phyloP scores from a whole-genome alignment of 2,329 filamentous ascomycete species.

The Aspergillus novofumigatus region DNA sequence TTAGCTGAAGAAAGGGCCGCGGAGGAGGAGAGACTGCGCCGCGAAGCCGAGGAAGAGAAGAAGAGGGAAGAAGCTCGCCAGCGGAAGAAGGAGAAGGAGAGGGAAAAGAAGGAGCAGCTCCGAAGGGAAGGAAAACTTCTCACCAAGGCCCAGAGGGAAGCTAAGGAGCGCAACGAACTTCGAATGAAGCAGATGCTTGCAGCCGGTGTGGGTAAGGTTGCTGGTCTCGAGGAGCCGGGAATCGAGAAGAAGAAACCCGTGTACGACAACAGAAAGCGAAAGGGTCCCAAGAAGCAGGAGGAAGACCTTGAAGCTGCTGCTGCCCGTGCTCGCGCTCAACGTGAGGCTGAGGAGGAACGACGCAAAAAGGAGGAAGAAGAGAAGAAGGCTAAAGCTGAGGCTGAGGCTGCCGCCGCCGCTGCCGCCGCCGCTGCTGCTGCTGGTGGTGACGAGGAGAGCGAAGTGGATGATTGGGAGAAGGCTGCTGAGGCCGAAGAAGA shows the following conservation, averaged over 20 bases:
- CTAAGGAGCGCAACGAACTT: conserved; percentile 44
- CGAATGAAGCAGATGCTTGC: conserved; percentile 49
- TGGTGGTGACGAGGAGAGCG: conserved; percentile 49
- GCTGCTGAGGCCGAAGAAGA: conserved; percentile 70
- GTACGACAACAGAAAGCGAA: conserved; percentile 73
- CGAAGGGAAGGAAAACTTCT: conserved; percentile 47
- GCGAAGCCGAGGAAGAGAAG: conserved; percentile 44
- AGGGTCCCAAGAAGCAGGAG: conserved; percentile 60
- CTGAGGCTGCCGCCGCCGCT: conserved; percentile 62
- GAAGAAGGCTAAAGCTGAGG: conserved; percentile 72
- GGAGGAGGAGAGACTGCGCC: conserved; percentile 35
- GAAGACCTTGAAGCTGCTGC: conserved; percentile 51
- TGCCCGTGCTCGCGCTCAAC: conserved; percentile 43
- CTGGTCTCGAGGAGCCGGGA: conserved; percentile 42
- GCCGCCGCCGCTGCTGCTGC: conserved; percentile 49
- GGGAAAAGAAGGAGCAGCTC: conserved; percentile 49
- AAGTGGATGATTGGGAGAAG: conserved; percentile 78
- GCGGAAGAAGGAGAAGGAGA: conserved; percentile 47
- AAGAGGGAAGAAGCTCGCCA: conserved; percentile 45
- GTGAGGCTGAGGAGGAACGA: conserved; percentile 52
- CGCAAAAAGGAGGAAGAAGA: conserved; percentile 67
- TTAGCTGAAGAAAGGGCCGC: conserved; percentile 38
- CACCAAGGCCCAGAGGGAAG: conserved; percentile 47
- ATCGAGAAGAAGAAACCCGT: conserved; percentile 71
- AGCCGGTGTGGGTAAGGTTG: conserved; percentile 42